A percentile compares a stretch with the other conserved stretches of the same genome.
These are phyloP conservation scores for Cyclostephanos tholiformis DNA, from an alignment of 108 stramenopile species.

Conservation along the genomic window DNA sequence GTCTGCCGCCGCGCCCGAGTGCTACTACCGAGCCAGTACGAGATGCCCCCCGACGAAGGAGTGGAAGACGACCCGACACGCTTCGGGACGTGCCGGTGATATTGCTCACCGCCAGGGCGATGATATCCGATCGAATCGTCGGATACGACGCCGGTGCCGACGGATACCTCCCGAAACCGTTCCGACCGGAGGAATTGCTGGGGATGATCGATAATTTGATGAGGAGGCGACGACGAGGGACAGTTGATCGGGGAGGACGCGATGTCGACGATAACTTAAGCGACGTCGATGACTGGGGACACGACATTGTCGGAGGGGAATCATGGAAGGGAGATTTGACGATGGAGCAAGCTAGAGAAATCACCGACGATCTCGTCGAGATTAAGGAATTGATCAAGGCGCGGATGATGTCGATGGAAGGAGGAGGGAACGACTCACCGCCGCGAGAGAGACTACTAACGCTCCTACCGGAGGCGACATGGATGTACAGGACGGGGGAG, in stretches of 20 bases:
- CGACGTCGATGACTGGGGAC: background rate
- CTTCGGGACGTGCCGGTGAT: conserved; percentile 64
- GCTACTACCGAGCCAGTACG: background rate
- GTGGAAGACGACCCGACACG: background rate
- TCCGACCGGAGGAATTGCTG: conserved; percentile 85
- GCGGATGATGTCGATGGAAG: background rate
- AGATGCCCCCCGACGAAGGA: background rate
- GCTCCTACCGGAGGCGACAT: conserved; percentile 13
- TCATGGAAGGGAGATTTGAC: background rate
- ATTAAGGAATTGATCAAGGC: conserved; percentile 16
- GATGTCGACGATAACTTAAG: background rate
- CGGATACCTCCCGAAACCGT: conserved; percentile 87
- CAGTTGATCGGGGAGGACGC: background rate
- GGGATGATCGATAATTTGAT: conserved; percentile 81
- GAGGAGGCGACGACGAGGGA: conserved; percentile 30
- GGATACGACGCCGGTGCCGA: conserved; percentile 84
- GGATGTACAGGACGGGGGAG: conserved; percentile 19
- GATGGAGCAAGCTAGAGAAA: background rate
- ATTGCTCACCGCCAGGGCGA: conserved; percentile 81
- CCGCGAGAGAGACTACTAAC: background rate
- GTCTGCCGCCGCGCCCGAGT: background rate
- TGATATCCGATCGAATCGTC: conserved; percentile 79
- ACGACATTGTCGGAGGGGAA: background rate
- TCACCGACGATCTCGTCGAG: background rate
- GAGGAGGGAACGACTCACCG: background rate